Evolutionary conservation across 1,284 basidiomycete species (phyloP), one percentile per base, ranked within the genome.

Genomic region (Heterobasidion occidentale): DNA sequence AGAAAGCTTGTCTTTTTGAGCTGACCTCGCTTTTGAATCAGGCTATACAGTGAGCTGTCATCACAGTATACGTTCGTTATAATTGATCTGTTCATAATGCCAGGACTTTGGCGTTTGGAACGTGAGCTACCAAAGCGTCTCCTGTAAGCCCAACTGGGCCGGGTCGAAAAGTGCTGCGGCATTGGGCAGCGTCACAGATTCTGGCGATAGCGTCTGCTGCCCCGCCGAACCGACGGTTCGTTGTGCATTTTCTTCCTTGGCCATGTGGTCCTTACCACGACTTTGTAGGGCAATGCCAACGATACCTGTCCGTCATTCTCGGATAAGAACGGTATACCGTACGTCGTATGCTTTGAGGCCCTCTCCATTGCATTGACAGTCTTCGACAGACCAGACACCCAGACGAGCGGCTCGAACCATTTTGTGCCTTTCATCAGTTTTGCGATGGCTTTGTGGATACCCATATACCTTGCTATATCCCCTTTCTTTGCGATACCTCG

Each of bases 71-170:
- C 36, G 20, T 9, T 52, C 12, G 51, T 35, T 3, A n/a, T 42
- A 12, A n/a, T 2, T 42, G 38, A 12, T 27, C 46, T 46, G 33
- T 8, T 6, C 19, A 46, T 49, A 8, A 52, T 58, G 36, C 54
- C 56, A 87, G 84, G 88, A 90, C 63, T 90, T 90, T 70, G 87
- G 88, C 52, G 80, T 90, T n/a, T 90, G 88, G 88, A 89, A 89
- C 63, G 74, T 88, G 60, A 82, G 76, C 38, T 90, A 90, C 64
- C 67, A 80, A 60, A 73, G 70, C 44, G 80, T 89, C 8, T 68
- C 80, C 45, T 90, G 88, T 63, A 58, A 76, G 7, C 55, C 70
- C 2, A 67, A 77, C 54, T 90, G 88, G 88, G 69, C 74, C 27
- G 88, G 88, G 7, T 74, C 70, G 46, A 74, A 72, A n/a, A 73